Conservation (phyloP, 2,329 filamentous ascomycete species). For the Byssothecium circinans region DNA sequence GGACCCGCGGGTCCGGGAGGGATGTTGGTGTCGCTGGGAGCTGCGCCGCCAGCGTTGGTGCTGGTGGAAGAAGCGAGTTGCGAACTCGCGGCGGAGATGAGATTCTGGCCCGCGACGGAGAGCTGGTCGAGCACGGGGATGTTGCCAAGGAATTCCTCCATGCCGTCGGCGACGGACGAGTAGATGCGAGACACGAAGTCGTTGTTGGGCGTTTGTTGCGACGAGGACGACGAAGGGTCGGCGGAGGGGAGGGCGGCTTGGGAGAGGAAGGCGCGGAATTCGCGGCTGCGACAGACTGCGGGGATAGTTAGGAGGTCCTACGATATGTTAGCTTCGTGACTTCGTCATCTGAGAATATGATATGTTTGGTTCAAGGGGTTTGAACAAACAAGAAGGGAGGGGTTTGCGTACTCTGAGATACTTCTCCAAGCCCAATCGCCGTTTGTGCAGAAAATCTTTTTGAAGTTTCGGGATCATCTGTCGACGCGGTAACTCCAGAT, state of each 20-base stretch:
- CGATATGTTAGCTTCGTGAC: neutral
- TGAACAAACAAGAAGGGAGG: too few relatives aligned
- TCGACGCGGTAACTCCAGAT: constrained; percentile 87
- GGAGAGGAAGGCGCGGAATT: constrained; percentile 88
- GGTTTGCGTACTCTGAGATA: constrained; percentile 67
- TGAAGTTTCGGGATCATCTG: constrained; percentile 96
- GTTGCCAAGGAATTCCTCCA: constrained; percentile 97
- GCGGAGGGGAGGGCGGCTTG: constrained; percentile 76
- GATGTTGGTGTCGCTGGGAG: constrained; percentile 3
- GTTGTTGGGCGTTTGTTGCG: constrained; percentile 56
- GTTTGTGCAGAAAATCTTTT: constrained; percentile 90
- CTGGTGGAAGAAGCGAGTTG: constrained; percentile 48
- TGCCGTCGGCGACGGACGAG: constrained; percentile 94
- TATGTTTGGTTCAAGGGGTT: neutral
- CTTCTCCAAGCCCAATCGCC: constrained; percentile 77
- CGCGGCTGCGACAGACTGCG: constrained; percentile 90
- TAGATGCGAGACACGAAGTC: constrained; percentile 95
- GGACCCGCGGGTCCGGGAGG: constrained; percentile 1
- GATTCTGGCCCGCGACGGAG: constrained; percentile 86
- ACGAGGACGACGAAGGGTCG: constrained; percentile 62
- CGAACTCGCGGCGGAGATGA: constrained; percentile 72
- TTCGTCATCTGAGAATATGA: neutral
- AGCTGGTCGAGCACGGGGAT: constrained; percentile 94
- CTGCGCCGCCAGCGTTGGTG: constrained; percentile 8
- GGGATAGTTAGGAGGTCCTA: constrained; percentile 78